Base-by-base conservation (phyloP, 495 filamentous ascomycete genomes). In the Pyrenopolyporus hunteri region DNA sequence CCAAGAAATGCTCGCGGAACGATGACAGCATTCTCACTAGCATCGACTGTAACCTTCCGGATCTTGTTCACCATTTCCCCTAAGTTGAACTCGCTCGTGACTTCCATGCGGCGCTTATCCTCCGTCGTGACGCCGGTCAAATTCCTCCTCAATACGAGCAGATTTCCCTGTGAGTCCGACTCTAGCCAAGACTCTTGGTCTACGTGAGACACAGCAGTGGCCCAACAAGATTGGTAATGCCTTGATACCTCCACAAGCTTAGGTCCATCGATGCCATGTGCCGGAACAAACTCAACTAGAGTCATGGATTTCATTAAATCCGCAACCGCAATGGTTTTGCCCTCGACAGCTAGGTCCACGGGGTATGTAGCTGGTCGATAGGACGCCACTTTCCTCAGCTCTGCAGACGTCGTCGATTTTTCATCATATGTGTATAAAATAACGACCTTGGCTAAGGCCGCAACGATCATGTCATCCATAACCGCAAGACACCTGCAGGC, bases 41-140 rank as follows among this genome's bases (percentile, higher is more conserved):
- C 78, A 26, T 83, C 79, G 16, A 92, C 85, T n/a, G 78, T 75
- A 22, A 84, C 70, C 28, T 57, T 61, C 13, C 73, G 72, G 28
- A 98, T 96, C 20, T 85, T 82, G 62, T 98, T 98, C 32, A 97
- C 91, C 86, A 92, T 89, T 70, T 98, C 93, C 1, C 94, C 92
- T 17, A 99, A 70, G 28, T 85, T 84, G 17, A 97, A 84, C 74
- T 97, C 93, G 35, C 86, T 85, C 2, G 84, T 91, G 0, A 92
- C 76, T 28, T 89, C 78, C 59, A 98, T 71, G n/a, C 85, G 78
- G 20, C 81, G 81, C 52, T 79, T 79, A 58, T 97, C 92, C 17
- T 93, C 87, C 1, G 78, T 80, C 3, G 87, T 91, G 1, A 92
- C 86, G 1, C 90, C 91, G 8, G 85, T 76, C 1, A 76, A 39